These are phyloP conservation scores for Choiromyces venosus DNA, from an alignment of 495 filamentous ascomycete genomes.

Conservation along the genomic window DNA sequence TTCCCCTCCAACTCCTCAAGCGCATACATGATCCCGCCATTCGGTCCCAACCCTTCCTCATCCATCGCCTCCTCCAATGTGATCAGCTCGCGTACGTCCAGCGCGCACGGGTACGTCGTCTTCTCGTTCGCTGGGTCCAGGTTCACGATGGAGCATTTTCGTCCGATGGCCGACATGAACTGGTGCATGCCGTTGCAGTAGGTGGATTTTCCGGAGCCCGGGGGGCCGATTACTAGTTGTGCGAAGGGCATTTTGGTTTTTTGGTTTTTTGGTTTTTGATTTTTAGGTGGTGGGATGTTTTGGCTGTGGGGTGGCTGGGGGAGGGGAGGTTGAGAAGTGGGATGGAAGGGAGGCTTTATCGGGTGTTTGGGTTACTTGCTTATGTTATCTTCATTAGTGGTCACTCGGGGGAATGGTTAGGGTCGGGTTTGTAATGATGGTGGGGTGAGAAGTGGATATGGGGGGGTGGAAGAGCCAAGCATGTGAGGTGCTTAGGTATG, in stretches of 20 bases:
- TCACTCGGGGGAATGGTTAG: not conserved
- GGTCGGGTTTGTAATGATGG: not conserved
- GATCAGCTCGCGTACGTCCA: constrained; percentile 84
- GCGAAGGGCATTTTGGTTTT: not conserved
- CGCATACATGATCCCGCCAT: constrained; percentile 86
- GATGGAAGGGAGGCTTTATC: not conserved
- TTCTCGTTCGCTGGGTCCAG: constrained; percentile 94
- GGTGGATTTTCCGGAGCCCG: constrained; percentile 91
- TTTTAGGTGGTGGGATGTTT: not conserved
- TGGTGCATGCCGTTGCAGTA: constrained; percentile 99
- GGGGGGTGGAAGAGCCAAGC: no score
- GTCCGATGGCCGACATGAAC: constrained; percentile 88
- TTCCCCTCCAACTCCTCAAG: constrained; percentile 93
- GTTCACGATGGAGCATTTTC: constrained; percentile 91
- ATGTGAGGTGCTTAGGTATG: no score
- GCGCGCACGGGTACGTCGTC: constrained; percentile 70
- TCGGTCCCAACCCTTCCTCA: constrained; percentile 85
- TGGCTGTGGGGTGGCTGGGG: not conserved
- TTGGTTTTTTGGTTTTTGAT: not conserved
- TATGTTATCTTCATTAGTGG: not conserved
- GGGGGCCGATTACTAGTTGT: constrained; percentile 84
- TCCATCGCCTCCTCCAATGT: constrained; percentile 91
- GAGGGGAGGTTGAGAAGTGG: not conserved
- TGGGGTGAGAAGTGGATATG: not conserved
- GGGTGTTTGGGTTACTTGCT: not conserved